Evolutionary conservation across 139 green algal species (phyloP), one percentile per base, ranked within the genome.

Genomic region (Desmodesmus armatus): DNA sequence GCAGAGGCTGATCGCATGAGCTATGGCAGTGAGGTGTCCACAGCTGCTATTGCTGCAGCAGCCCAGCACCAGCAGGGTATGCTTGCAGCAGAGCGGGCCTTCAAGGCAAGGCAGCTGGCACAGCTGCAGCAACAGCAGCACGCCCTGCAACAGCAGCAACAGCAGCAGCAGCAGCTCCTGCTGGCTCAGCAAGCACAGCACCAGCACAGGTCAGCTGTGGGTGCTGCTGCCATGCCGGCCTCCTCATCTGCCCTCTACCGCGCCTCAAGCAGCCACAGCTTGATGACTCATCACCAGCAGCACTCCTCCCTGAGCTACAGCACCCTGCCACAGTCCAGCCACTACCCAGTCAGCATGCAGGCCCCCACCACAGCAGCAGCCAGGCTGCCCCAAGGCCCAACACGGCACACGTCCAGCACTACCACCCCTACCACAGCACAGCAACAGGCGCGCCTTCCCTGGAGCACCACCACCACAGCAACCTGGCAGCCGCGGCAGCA

Each of bases 271-370:
- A 49, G 9, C 27, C 25, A 25, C 72, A 80, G 43, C 72, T 66
- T 51, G 25, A 80, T 23, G 23, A 66, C 44, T 69, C 72, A 80
- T n/a, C 43, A n/a, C n/a, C 72, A 80, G n/a, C n/a, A 53, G 40
- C 40, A 17, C 31, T 63, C 40, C 72, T 65, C 13, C 47, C 51
- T 27, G 29, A 31, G 9, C 44, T 39, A 53, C 29, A 63, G 44
- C 15, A 21, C n/a, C 44, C 37, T 31, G 44, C 72, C 65, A 44
- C 72, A 44, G 31, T 49, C 13, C 31, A 49, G 23, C n/a, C 49
- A 9, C 41, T 66, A 44, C 47, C 3, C 25, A 17, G 66, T 43
- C 66, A 19, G 29, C 66, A 44, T 3, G 66, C 29, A 31, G 9
- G 21, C 27, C 29, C 66, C 66, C 25, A 29, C 66, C 40, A 29